Base-by-base conservation (phyloP, 2,329 filamentous ascomycete genomes). In the Alternaria longipes region DNA sequence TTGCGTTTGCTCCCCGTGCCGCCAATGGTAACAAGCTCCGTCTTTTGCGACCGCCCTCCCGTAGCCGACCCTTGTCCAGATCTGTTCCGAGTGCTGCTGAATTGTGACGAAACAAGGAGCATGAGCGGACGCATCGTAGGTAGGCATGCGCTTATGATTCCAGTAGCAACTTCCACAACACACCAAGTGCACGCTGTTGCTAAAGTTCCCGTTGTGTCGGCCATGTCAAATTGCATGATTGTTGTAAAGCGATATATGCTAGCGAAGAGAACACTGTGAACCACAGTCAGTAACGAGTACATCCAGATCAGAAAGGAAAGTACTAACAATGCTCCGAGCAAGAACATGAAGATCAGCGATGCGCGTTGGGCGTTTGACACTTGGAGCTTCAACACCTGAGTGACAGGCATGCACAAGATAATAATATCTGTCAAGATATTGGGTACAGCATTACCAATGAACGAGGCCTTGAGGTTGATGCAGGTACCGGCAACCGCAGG, bases 381-480 rank as follows among this genome's bases (percentile, higher is more conserved):
- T 53, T 84, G 81, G 45, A 84, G 79, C 18, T 73, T 65, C 76
- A 81, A 82, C 14, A 86, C 78, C 20, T 81, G 81, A 24, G 81
- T 78, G 59, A 86, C 78, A 1, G 84, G 84, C 44, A 86, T 68
- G 18, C 78, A 34, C 41, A 86, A 70, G 41, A 86, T 81, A 56
- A 83, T 62, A 14, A 84, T 55, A 59, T 86, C 83, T 12, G 81
- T 82, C 6, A 78, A 64, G 34, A 85, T 82, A 51, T 83, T 84
- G 62, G 82, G 81, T 1, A 79, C 78, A 1, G 81, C 83, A 56
- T 85, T 85, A 45, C 81, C 79, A 32, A 85, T 82, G 78, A 85
- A 86, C 0, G 81, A 82, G 5, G 74, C 82, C 44, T 84, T 81
- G 24, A 84, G 80, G 68, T 84, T 77, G 65, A 85, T 83, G 64